Conservation (phyloP, 805 yeast species). For the Zygosaccharomyces gambellarensis region DNA sequence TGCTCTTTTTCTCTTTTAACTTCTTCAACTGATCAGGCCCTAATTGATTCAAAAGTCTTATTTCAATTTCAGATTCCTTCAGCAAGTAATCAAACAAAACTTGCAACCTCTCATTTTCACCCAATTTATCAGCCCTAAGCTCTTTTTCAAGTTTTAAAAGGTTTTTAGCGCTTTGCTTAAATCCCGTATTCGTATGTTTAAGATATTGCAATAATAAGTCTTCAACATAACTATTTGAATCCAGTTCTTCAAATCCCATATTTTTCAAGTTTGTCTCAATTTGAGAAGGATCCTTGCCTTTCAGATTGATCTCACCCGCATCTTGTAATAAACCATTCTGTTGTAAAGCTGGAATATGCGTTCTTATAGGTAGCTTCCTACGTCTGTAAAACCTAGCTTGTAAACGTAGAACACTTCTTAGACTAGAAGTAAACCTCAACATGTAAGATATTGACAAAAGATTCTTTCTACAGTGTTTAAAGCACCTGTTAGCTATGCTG, state of each 20-base stretch:
- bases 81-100: conserved; percentile 21
- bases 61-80: conserved; percentile 24
- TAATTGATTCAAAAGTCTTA: conserved; percentile 16
- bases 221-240: conserved; percentile 11
- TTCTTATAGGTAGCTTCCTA: conserved; percentile 5
- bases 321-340: conserved; percentile 6
- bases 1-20: conserved; percentile 1
- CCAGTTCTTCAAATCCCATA: conserved; percentile 16
- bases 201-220: conserved; percentile 24
- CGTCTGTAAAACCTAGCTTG: conserved; percentile 15
- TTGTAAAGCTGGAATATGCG: conserved; percentile 15
- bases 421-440: conserved; percentile 3
- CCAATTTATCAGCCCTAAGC: conserved; percentile 3
- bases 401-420: conserved; percentile 2
- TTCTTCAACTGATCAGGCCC: conserved; percentile 5
- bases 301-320: conserved; percentile 8
- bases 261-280: conserved; percentile 12
- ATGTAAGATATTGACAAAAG: not conserved
- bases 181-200: conserved; percentile 20
- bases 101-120: conserved; percentile 10
- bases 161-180: conserved; percentile 23
- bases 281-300: conserved; percentile 9
- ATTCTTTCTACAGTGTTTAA: too few relatives aligned
- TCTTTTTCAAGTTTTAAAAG: conserved; percentile 14
- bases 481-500: not conserved